Conservation (phyloP, 2,329 filamentous ascomycete species). For the Byssoonygena ceratinophila region DNA sequence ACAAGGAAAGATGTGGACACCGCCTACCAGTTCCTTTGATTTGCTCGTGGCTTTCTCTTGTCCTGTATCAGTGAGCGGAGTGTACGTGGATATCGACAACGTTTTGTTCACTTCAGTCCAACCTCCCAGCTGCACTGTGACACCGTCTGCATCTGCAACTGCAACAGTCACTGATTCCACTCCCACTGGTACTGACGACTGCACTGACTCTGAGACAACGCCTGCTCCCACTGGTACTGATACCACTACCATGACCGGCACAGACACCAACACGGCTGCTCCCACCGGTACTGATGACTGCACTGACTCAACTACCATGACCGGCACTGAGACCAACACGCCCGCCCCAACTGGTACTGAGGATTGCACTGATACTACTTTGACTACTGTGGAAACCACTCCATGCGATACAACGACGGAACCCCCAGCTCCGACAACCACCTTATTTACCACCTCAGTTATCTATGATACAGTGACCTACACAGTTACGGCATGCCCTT, state of each 20-base stretch:
- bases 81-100: not conserved
- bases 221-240: too few species aligned
- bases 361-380: not conserved
- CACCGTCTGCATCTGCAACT: not conserved
- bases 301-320: not conserved
- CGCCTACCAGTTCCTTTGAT: not conserved
- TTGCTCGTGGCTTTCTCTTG: not conserved
- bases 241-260: not conserved
- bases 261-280: not conserved
- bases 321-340: not conserved
- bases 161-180: not conserved
- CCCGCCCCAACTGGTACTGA: not conserved
- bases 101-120: not conserved
- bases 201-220: too few species aligned
- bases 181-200: not conserved
- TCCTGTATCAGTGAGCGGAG: not conserved
- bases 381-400: not conserved
- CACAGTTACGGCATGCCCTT: not conserved
- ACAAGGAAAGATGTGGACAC: too few species aligned
- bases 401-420: not conserved
- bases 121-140: not conserved
- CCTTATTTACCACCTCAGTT: not conserved
- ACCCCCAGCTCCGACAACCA: not conserved
- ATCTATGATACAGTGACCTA: not conserved
- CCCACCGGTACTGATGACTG: not conserved